Evolutionary conservation across 495 filamentous ascomycete genomes (phyloP).

Genomic region (Penicillium cinerascens): DNA sequence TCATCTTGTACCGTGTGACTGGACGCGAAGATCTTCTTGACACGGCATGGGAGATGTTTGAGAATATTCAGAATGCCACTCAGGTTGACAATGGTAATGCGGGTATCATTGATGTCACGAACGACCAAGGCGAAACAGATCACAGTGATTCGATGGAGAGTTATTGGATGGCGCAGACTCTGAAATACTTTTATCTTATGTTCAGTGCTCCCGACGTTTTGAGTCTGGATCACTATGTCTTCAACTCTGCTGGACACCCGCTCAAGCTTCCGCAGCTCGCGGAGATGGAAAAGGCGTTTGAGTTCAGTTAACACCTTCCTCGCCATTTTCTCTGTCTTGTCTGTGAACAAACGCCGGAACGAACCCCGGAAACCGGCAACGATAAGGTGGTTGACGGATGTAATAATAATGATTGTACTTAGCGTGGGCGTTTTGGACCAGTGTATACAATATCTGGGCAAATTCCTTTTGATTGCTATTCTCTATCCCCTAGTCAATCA

Average conservation of each 20-base stretch:
- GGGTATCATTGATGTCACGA: constrained; percentile 43
- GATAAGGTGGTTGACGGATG: neutral
- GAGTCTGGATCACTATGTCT: constrained; percentile 68
- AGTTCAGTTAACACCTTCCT: neutral
- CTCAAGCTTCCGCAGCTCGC: constrained; percentile 14
- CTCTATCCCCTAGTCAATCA: no score
- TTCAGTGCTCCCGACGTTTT: constrained; percentile 58
- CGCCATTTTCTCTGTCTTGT: neutral
- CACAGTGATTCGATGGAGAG: constrained; percentile 45
- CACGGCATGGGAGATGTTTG: constrained; percentile 62
- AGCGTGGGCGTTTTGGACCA: constrained; percentile 3
- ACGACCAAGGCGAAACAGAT: constrained; percentile 8
- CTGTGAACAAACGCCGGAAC: no score
- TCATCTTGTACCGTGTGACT: constrained; percentile 61
- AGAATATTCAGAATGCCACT: constrained; percentile 48
- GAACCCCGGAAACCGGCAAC: neutral
- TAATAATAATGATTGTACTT: neutral
- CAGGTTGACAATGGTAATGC: constrained; percentile 47
- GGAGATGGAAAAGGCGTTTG: neutral
- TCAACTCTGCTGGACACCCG: constrained; percentile 55
- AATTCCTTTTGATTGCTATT: neutral
- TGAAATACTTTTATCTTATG: constrained; percentile 69
- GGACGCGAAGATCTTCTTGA: constrained; percentile 55
- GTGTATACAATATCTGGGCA: neutral
- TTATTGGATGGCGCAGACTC: constrained; percentile 63